Evolutionary conservation across 352 stramenopile genomes (phyloP), one percentile per base, ranked within the genome.

Genomic region (Globisporangium alternatum): DNA sequence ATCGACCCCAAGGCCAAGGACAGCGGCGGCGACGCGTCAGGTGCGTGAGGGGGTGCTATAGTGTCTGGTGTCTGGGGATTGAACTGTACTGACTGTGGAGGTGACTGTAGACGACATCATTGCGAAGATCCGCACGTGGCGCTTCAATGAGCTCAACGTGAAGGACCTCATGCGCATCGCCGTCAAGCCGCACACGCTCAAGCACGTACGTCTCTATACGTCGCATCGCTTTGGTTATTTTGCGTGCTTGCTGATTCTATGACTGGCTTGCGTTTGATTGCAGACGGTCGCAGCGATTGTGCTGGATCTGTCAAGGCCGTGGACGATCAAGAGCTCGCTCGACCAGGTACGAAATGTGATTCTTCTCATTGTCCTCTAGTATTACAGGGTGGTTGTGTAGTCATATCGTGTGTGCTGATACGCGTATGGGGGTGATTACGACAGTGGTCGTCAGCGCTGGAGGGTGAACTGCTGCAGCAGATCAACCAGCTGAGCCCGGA

Each of bases 321-420:
- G 86, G 86, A 90, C 82, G 31, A 90, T 95, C 70, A 92, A 95
- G 71, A 83, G 70, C 61, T 78, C 80, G 43, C 62, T 95, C 52
- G 86, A 95, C 33, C 80, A 81, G 71, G 76, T 80, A 47, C 35
- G 52, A n/a, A 43, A 35, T 39, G 33, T 25, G 44, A 41, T 6
- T 31, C 35, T 22, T 15, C 9, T 62, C 3, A 25, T 28, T 41
- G 10, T 4, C 6, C 6, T 19, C 9, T 33, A 17, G 8, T 47
- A 15, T 9, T 57, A 4, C 13, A 19, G 21, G 5, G 6, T 45
- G 19, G 10, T n/a, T 2, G 10, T 45, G 39, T 17, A 8, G 15
- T 45, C 13, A 28, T 45, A 19, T 33, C 56, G 15, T 9, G 12
- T 13, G 25, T 56, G 13, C 4, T 33, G 7, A 12, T 35, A 9